Conservation (phyloP, 768 basidiomycete species). For the Podaxis sp. region DNA sequence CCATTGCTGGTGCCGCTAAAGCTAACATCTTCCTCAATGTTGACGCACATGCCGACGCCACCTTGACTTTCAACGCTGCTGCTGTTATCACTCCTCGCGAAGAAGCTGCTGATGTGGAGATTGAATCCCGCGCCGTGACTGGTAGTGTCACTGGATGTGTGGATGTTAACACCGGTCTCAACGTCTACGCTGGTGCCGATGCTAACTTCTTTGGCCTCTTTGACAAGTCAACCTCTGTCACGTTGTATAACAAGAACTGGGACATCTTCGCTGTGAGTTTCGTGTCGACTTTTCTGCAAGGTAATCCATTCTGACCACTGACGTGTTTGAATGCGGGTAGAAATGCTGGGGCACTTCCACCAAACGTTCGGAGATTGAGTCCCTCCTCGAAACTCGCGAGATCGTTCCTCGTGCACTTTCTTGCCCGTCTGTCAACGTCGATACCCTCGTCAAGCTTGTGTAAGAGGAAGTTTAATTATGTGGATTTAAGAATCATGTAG, state of each 20-base stretch:
- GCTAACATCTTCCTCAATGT: conserved; percentile 42
- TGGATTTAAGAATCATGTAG: too few species aligned
- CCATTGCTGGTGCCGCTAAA: conserved; percentile 33
- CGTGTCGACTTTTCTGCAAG: background rate
- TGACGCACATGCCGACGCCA: conserved; percentile 24
- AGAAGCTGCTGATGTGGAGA: background rate
- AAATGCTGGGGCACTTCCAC: background rate
- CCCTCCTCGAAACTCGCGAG: background rate
- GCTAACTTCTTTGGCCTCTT: conserved; percentile 41
- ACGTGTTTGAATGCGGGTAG: background rate
- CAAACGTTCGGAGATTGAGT: background rate
- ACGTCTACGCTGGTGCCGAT: conserved; percentile 38
- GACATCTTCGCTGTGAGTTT: conserved; percentile 35
- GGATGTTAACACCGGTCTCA: conserved; percentile 30
- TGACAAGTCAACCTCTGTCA: conserved; percentile 28
- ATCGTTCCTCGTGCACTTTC: background rate
- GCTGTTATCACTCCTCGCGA: background rate
- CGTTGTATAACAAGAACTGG: conserved; percentile 35
- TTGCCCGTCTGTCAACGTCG: background rate
- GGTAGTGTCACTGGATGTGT: conserved; percentile 27
- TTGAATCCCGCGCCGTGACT: background rate
- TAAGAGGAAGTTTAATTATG: background rate
- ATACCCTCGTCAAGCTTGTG: background rate
- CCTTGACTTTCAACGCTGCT: background rate
- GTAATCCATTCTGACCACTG: background rate